Evolutionary conservation across 345 rosid genomes (phyloP), one percentile per base, ranked within the genome.

Genomic region (Hevea brasiliensis): DNA sequence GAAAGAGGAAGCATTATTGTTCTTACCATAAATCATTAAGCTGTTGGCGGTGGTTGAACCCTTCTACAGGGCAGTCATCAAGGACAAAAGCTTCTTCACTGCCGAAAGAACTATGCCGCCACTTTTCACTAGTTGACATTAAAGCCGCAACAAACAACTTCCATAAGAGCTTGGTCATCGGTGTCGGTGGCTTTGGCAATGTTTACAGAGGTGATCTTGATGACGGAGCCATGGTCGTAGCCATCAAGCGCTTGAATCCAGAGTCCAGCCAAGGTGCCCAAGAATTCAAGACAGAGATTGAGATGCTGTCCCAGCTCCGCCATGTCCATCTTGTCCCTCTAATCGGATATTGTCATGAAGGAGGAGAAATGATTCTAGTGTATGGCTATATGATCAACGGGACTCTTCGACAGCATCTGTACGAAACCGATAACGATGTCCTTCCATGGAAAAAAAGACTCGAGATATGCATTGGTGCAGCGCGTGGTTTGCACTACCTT

Each of bases 31-130:
- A 41, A n/a, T 21, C 48, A 69, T 12, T 56, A 24, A n/a, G 9
- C 26, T 40, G 62, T 55, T 69, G 72, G 9, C 2, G 62, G 18
- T 3, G 58, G 8, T 18, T 68, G 37, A 17, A 20, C 23, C 44
- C 54, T 44, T 20, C 17, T 13, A 57, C 41, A 9, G 44, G 55
- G n/a, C 48, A 44, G 27, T 26, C 56, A 10, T 4, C 56, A 32
- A 71, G 65, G 21, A 15, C 66, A 11, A 10, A 58, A 45, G 12
- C 56, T 29, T 29, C 66, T 18, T 4, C 66, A 0, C 66, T 58
- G 3, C 55, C 45, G 11, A 11, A 60, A 18, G 66, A 47, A 0
- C 66, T 71, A 17, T 60, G 74, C 57, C 74, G 74, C 57, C 35
- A 27, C 13, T 71, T 71, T 47, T 45, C 55, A n/a, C 45, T 71